Conservation (phyloP, 371 early-diverging fungal species). For the Apophysomyces variabilis region DNA sequence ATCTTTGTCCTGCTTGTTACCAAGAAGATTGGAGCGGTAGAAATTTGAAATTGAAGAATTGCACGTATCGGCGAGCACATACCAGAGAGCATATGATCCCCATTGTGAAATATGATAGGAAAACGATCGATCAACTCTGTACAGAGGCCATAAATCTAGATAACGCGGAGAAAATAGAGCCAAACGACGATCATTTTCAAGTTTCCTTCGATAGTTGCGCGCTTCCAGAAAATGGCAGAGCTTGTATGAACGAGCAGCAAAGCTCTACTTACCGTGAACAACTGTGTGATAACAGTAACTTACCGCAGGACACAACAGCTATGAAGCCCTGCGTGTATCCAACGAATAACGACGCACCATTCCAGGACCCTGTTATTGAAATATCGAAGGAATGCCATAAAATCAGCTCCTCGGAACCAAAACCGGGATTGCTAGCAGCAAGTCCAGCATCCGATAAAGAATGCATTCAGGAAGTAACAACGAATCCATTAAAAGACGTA, state of each 20-base stretch:
- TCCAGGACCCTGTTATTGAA: background rate
- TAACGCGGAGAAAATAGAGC: background rate
- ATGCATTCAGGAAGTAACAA: no score
- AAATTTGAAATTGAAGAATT: constrained; percentile 3
- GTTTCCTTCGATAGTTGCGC: background rate
- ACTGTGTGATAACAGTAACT: no score
- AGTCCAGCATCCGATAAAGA: no score
- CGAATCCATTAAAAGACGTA: background rate
- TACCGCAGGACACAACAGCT: no score
- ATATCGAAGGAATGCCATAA: background rate
- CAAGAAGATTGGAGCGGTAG: constrained; percentile 27
- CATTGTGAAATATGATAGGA: constrained; percentile 26
- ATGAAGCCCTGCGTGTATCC: background rate
- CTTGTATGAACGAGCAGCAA: no score
- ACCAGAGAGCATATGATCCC: constrained; percentile 43
- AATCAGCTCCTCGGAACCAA: no score
- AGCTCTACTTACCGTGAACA: no score
- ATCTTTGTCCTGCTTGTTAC: constrained; percentile 62
- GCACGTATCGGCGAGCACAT: constrained; percentile 28
- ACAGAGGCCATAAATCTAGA: constrained; percentile 10
- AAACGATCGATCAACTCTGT: constrained; percentile 23
- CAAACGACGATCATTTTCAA: background rate
- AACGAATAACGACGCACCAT: background rate
- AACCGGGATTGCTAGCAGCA: no score
- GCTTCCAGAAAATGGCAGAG: no score